Conservation (phyloP, 495 filamentous ascomycete species). For the Lophiotrema nucula region DNA sequence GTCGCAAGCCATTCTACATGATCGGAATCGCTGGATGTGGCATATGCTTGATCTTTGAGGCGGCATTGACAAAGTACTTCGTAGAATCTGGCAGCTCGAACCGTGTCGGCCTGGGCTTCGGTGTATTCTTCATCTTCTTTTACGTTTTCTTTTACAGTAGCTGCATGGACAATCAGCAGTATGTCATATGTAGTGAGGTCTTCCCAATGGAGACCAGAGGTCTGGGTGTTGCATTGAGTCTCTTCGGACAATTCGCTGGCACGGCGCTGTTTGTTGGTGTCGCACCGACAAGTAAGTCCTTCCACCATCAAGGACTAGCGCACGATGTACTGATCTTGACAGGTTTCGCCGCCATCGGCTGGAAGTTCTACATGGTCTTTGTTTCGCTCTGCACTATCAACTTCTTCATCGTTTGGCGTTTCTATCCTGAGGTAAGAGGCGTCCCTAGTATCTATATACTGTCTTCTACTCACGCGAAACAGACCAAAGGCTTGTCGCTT, state of each 20-base stretch:
- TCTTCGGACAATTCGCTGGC: conserved; percentile 28
- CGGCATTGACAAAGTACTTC: conserved; percentile 10
- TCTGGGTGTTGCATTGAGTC: conserved; percentile 25
- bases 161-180: conserved; percentile 18
- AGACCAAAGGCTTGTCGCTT: neutral
- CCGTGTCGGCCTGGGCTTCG: conserved; percentile 19
- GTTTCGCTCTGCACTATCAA: neutral
- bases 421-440: neutral
- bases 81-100: conserved; percentile 16
- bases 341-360: neutral
- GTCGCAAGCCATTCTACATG: conserved; percentile 3
- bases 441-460: too few relatives aligned
- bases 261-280: conserved; percentile 21
- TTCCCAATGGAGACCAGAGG: conserved; percentile 32
- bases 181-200: conserved; percentile 22
- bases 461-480: too few relatives aligned
- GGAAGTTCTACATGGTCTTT: neutral
- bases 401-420: neutral
- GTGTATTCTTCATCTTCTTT: conserved; percentile 21
- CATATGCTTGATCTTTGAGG: conserved; percentile 15
- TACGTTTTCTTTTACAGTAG: conserved; percentile 19
- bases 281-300: conserved; percentile 14
- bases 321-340: too few relatives aligned
- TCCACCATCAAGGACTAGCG: neutral
- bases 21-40: conserved; percentile 21